phyloP scores from a whole-genome alignment of 1,284 basidiomycete genomes.

The Ganoderma lingzhi region DNA sequence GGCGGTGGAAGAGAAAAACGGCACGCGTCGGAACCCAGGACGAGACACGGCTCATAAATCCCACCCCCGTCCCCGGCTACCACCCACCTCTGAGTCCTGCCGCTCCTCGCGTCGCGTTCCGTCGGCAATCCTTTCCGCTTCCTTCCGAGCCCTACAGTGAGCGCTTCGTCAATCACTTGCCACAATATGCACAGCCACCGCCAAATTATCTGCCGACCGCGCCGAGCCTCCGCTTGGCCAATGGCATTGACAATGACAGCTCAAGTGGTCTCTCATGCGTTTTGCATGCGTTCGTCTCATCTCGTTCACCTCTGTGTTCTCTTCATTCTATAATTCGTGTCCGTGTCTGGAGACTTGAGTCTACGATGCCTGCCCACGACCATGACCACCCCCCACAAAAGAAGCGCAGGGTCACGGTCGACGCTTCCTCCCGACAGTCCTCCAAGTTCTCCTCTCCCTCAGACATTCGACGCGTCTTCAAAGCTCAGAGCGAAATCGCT shows the following conservation, averaged over 20 bases:
- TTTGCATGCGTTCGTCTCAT: not conserved
- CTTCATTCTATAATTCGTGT: not conserved
- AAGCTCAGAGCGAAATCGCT: constrained; percentile 36
- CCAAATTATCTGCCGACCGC: not conserved
- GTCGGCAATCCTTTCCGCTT: constrained; percentile 9
- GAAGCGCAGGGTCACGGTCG: constrained; percentile 22
- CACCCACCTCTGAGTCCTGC: not conserved
- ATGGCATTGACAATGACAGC: not conserved
- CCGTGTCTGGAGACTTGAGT: not conserved
- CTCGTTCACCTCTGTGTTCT: not conserved
- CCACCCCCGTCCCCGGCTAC: not conserved
- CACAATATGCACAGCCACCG: not conserved
- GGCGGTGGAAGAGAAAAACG: not conserved
- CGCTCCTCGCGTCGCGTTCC: constrained; percentile 14
- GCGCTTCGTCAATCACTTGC: not conserved
- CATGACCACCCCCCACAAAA: constrained; percentile 21
- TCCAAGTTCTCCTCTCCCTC: constrained; percentile 36
- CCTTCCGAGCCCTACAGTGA: not conserved
- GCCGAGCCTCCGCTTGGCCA: not conserved
- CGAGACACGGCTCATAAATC: constrained; percentile 11
- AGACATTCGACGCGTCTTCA: constrained; percentile 40
- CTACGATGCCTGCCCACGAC: constrained; percentile 30
- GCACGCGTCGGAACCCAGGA: not conserved
- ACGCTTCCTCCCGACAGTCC: constrained; percentile 27
- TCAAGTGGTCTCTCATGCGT: not conserved